Base-by-base conservation (phyloP, 495 filamentous ascomycete species). In the Penicillium waksmanii region DNA sequence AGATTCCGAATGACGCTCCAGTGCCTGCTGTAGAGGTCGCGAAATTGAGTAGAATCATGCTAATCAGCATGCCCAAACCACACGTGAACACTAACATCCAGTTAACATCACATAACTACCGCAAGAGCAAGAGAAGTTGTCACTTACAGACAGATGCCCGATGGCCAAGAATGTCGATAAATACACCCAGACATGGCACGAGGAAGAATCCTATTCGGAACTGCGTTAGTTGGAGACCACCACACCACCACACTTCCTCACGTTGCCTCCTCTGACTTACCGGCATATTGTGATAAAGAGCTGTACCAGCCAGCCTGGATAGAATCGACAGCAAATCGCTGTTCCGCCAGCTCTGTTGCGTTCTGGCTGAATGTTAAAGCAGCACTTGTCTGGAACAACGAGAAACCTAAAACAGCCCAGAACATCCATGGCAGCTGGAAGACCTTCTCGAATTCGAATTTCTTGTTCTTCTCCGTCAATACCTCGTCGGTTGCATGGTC, bases 271-370 rank as follows among this genome's bases (percentile, higher is more conserved):
- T 19, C 17, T 8, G 0, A 58, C 61, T 21, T 62, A 73, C 77
- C 77, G 25, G 73, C 70, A 65, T 79, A 81, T 53, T 80, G 69
- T 1, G 74, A 69, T 36, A 79, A 55, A 11, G 72, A 62, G 51
- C 73, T 78, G 56, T 79, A 80, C 76, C 77, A 81, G 2, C 78
- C 78, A 0, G 77, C 78, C 35, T 63, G 72, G 50, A 80, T 72
- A 0, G 73, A 54, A 51, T 72, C 69, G 2, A 77, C 73, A 27
- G 73, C 62, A 48, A 80, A 80, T 11, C 77, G 59, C 42, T 76
- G 66, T 61, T 81, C 61, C 1, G 78, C 78, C 42, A 81, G 52
- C 51, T 81, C 77, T 0, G 78, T 81, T 2, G 73, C 73, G 62
- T 81, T 80, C 47, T 72, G 69, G 46, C 66, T 71, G 56, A 81